Evolutionary conservation across 2,329 filamentous ascomycete species (phyloP).

Genomic region (Pseudogymnoascus sp.): DNA sequence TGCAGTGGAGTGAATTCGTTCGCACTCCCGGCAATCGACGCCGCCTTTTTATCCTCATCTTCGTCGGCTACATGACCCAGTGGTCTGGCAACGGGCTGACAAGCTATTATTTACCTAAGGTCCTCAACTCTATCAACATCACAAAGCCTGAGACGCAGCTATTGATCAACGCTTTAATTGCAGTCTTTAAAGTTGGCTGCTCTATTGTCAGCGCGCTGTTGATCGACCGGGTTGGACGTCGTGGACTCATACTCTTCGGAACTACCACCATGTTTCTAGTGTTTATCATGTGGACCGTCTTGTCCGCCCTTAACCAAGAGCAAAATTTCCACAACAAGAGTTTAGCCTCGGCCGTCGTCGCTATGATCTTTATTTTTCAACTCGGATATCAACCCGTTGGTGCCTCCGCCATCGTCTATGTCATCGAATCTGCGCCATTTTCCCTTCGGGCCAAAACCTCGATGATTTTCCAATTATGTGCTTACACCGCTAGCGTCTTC

Average conservation of each 20-base stretch:
- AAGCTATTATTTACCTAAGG: conserved; percentile 31
- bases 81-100: conserved; percentile 21
- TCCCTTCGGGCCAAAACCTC: background rate
- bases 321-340: conserved; percentile 24
- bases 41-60: conserved; percentile 26
- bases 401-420: conserved; percentile 43
- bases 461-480: conserved; percentile 25
- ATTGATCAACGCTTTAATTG: conserved; percentile 26
- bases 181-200: conserved; percentile 31
- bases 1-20: conserved; percentile 21
- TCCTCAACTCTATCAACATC: conserved; percentile 23
- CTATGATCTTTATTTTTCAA: conserved; percentile 50
- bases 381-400: conserved; percentile 38
- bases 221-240: conserved; percentile 33
- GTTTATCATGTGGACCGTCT: conserved; percentile 50
- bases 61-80: conserved; percentile 27
- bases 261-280: conserved; percentile 45
- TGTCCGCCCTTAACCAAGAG: conserved; percentile 34
- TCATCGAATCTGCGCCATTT: background rate
- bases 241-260: conserved; percentile 12
- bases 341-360: conserved; percentile 20
- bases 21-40: conserved; percentile 25
- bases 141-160: conserved; percentile 19
- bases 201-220: conserved; percentile 31
- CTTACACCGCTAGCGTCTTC: conserved; percentile 36